Evolutionary conservation across 2,329 filamentous ascomycete species (phyloP), one percentile per base, ranked within the genome.

Genomic region (Pezicula carpinea): DNA sequence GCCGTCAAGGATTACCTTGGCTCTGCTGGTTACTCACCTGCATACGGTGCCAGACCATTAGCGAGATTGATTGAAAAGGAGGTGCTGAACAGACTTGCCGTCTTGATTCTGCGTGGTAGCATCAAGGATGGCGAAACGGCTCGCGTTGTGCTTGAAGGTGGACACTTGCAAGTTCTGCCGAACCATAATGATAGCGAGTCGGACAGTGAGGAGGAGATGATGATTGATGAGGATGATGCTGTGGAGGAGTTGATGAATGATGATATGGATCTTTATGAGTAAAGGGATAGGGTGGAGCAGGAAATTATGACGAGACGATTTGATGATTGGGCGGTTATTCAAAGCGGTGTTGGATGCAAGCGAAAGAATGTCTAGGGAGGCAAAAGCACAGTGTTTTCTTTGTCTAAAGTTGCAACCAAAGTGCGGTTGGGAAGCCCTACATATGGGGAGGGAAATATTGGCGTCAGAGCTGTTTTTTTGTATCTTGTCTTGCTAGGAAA

Each of bases 1-100:
- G 87, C 89, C 51, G 93, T 93, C 61, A 93, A 92, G 65, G 90
- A 97, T 64, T 97, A 96, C 67, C 80, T 99, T 7, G 93, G 90
- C 59, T 82, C 80, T 34, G 87, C 91, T 1, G 93, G 93, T 8
- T 99, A 99, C 72, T 95, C 89, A 13, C 93, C 93, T 1, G 90
- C 89, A 1, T 99, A 99, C 61, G 93, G 93, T 67, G 93, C 93
- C 34, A 80, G 93, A 48, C 93, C 93, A 31, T 73, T 99, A 18
- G 82, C 85, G 15, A 80, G 93, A 44, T 80, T 99, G 50, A 96
- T 99, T 58, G 93, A 99, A 74, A 93, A 93, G 70, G 93, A 99
- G 68, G 89, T 99, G 3, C 82, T 99, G 60, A 99, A 99, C 69
- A 83, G 85, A 42, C 74, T 99, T 53, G 93, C 93, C 2, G 87